phyloP scores from a whole-genome alignment of 768 basidiomycete genomes.

The Podaxis rugospora region DNA sequence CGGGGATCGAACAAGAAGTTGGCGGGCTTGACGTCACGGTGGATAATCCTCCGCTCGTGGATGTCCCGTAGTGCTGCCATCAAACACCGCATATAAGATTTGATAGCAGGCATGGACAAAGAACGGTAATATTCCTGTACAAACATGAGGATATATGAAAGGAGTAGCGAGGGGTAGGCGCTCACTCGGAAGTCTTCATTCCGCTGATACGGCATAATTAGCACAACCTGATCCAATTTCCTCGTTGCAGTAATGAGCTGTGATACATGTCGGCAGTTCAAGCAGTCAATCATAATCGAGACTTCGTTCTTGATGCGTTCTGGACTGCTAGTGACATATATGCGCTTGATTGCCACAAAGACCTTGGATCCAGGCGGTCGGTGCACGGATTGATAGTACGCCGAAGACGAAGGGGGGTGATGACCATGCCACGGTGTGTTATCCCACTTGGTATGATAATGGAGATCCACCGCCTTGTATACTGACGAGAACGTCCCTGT shows the following conservation, averaged over 20 bases:
- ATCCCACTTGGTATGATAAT: slow-evolving; percentile 67
- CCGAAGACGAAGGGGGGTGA: slow-evolving; percentile 59
- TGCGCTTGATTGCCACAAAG: slow-evolving; percentile 93
- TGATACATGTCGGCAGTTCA: slow-evolving; percentile 83
- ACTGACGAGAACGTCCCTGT: slow-evolving; percentile 99
- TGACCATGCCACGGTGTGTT: slow-evolving; percentile 69
- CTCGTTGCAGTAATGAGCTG: slow-evolving; percentile 95
- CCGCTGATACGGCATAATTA: slow-evolving; percentile 88
- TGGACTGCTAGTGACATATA: slow-evolving; percentile 95
- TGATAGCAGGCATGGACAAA: slow-evolving; percentile 73
- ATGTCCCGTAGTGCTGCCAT: slow-evolving; percentile 88
- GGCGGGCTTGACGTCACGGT: slow-evolving; percentile 97
- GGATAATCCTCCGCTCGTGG: slow-evolving; percentile 82
- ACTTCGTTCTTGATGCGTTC: slow-evolving; percentile 92
- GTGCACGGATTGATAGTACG: slow-evolving; percentile 54
- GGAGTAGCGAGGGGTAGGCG: slow-evolving; percentile 13
- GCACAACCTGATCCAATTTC: slow-evolving; percentile 86
- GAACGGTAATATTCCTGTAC: slow-evolving; percentile 70
- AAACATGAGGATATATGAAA: not conserved
- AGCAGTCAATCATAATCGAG: slow-evolving; percentile 78
- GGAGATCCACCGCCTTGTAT: slow-evolving; percentile 91
- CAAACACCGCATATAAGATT: slow-evolving; percentile 85
- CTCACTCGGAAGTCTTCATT: slow-evolving; percentile 92
- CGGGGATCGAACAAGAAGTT: slow-evolving; percentile 93
- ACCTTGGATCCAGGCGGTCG: slow-evolving; percentile 44